Percentiles rank a stretch among this genome's conserved stretches.
These are phyloP conservation scores for Xylaria intraflava DNA, from an alignment of 495 filamentous ascomycete species.

Conservation along the genomic window DNA sequence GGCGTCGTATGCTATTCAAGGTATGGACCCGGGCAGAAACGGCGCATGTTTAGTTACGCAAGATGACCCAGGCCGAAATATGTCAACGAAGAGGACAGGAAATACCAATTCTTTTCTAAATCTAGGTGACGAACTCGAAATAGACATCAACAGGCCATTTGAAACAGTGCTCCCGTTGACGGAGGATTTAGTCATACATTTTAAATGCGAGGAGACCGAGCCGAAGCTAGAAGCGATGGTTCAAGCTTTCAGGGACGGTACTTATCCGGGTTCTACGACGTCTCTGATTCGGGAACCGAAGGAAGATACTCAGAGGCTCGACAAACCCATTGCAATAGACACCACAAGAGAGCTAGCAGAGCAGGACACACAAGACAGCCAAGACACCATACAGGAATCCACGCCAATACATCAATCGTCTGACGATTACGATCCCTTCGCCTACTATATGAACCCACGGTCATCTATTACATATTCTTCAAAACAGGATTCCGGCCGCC, in stretches of 20 bases:
- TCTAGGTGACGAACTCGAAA: slow-evolving; percentile 4
- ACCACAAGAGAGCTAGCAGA: neutral
- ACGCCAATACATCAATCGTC: slow-evolving; percentile 4
- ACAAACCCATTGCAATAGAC: slow-evolving; percentile 3
- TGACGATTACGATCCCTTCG: slow-evolving; percentile 30
- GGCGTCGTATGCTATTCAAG: slow-evolving; percentile 11
- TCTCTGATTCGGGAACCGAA: neutral
- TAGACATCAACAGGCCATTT: slow-evolving; percentile 12
- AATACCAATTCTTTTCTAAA: neutral
- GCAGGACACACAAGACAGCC: slow-evolving; percentile 1
- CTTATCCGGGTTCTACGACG: slow-evolving; percentile 16
- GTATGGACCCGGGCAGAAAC: slow-evolving; percentile 7
- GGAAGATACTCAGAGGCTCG: neutral
- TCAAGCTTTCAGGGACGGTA: slow-evolving; percentile 24
- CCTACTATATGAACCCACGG: slow-evolving; percentile 10
- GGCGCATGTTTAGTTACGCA: slow-evolving; percentile 12
- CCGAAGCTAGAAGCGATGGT: slow-evolving; percentile 26
- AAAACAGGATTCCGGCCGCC: slow-evolving; percentile 1
- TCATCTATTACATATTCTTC: slow-evolving; percentile 2
- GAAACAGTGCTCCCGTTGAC: slow-evolving; percentile 34
- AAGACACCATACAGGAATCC: slow-evolving; percentile 8
- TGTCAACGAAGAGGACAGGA: neutral
- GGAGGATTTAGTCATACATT: slow-evolving; percentile 39
- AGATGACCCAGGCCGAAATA: neutral
- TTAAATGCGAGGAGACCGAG: slow-evolving; percentile 25